phyloP scores from a whole-genome alignment of 2,329 filamentous ascomycete genomes.

The Hymenoscyphus fructigenus region DNA sequence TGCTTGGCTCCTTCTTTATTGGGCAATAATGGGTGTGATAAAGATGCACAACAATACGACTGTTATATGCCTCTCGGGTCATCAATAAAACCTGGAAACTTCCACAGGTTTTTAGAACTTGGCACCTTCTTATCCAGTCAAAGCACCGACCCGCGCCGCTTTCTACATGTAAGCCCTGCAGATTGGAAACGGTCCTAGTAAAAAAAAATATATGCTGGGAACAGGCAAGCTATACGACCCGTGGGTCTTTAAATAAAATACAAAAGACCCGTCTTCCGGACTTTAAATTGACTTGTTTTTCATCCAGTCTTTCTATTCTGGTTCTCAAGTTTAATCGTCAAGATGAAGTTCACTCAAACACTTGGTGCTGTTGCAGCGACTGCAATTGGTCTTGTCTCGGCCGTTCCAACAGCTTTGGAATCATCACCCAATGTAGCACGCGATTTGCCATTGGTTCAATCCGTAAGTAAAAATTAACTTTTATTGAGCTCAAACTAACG shows the following conservation, averaged over 20 bases:
- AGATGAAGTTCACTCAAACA: slow-evolving; percentile 12
- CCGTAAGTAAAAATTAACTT: slow-evolving; percentile 11
- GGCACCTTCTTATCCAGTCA: not conserved
- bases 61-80: not conserved
- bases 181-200: not conserved
- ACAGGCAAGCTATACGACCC: not conserved
- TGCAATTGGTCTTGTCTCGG: not conserved
- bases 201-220: not conserved
- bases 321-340: slow-evolving; percentile 3
- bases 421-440: slow-evolving; percentile 9
- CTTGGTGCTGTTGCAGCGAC: slow-evolving; percentile 4
- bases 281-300: not conserved
- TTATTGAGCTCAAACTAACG: not conserved
- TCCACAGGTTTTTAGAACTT: not conserved
- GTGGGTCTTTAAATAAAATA: not conserved
- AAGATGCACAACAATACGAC: not conserved
- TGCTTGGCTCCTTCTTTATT: slow-evolving; percentile 9
- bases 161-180: not conserved
- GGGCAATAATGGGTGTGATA: not conserved
- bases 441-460: slow-evolving; percentile 23
- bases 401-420: slow-evolving; percentile 5
- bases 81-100: not conserved
- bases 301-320: slow-evolving; percentile 3
- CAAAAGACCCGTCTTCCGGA: not conserved
- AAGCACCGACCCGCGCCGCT: not conserved